Conservation (phyloP, 1,284 basidiomycete genomes). For the Phellopilus nigrolimitatus region DNA sequence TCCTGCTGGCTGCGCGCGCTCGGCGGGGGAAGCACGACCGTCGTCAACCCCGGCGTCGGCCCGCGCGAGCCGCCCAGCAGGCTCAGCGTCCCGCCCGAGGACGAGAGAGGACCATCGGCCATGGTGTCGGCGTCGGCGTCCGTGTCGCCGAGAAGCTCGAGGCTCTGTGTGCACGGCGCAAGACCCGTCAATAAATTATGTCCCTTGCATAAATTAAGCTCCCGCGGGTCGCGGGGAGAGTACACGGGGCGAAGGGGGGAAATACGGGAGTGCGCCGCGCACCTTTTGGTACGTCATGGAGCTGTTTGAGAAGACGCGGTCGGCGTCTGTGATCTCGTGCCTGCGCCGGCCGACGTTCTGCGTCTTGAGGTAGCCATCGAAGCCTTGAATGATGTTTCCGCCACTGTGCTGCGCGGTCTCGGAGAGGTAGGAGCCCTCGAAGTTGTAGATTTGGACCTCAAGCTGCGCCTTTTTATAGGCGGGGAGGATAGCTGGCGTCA, state of each 20-base stretch:
- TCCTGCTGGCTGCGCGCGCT: constrained; percentile 48
- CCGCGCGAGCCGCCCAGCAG: constrained; percentile 42
- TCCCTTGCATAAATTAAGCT: too few species aligned
- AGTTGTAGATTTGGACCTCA: constrained; percentile 68
- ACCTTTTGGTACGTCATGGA: constrained; percentile 71
- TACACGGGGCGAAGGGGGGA: not conserved
- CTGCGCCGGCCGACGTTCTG: constrained; percentile 59
- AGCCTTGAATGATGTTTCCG: constrained; percentile 80
- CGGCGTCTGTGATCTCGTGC: constrained; percentile 68
- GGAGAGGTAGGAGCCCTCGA: constrained; percentile 66
- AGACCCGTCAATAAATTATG: too few species aligned
- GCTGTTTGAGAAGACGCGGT: constrained; percentile 75
- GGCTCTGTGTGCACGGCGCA: constrained; percentile 41
- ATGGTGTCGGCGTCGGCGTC: constrained; percentile 38
- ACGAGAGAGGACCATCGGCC: constrained; percentile 37
- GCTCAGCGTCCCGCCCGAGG: too few species aligned
- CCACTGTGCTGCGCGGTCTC: constrained; percentile 70
- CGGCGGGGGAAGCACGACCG: constrained; percentile 69
- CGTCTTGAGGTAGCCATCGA: constrained; percentile 79
- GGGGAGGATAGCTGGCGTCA: too few species aligned
- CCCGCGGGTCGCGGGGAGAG: not conserved
- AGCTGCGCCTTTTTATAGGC: constrained; percentile 48
- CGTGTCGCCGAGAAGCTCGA: constrained; percentile 70
- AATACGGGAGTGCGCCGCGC: constrained; percentile 20
- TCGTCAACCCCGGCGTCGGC: constrained; percentile 62